Evolutionary conservation across 2,329 filamentous ascomycete genomes (phyloP), one percentile per base, ranked within the genome.

Genomic region (Cytospora piceicola): DNA sequence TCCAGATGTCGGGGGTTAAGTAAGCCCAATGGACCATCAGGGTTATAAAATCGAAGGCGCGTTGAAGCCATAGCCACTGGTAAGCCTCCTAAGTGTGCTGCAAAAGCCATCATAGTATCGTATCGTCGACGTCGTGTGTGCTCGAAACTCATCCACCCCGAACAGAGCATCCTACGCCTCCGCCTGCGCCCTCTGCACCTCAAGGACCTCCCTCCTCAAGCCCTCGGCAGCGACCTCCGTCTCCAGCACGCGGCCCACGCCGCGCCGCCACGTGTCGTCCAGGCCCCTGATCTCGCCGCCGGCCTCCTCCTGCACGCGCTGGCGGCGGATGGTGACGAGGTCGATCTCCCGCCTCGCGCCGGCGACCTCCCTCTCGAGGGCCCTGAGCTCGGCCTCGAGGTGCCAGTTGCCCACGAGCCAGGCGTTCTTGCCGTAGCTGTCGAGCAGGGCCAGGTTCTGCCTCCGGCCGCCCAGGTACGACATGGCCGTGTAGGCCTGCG

Each of bases 391-490:
- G 53, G 87, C 86, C 78, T 97, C 94, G 24, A 93, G 77, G 70
- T 91, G 88, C 71, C 89, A 87, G 77, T 99, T 99, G 7, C 87
- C 87, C 11, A 96, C 85, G 63, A 99, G 82, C 94, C 95, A 98
- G 12, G 92, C 90, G 76, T 97, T 97, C 79, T 92, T 92, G 70
- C 94, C 95, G 77, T 89, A 89, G 59, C 83, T 83, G 72, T 95
- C 91, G 24, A 97, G 85, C n/a, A 97, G 83, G 1, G 82, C 80
- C 22, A 97, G 85, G 77, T 87, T 83, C 36, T 81, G 72, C 42
- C 80, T 75, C 4, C 86, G 83, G n/a, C 77, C 73, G 15, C 75
- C 70, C 15, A 88, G 80, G 76, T 88, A 86, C n/a, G 80, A 74
- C 52, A 78, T 80, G 58, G 81, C 77, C 0, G 83, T 76, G 77